Conservation (phyloP, 2,329 filamentous ascomycete genomes). For the Metarhizium robertsii region DNA sequence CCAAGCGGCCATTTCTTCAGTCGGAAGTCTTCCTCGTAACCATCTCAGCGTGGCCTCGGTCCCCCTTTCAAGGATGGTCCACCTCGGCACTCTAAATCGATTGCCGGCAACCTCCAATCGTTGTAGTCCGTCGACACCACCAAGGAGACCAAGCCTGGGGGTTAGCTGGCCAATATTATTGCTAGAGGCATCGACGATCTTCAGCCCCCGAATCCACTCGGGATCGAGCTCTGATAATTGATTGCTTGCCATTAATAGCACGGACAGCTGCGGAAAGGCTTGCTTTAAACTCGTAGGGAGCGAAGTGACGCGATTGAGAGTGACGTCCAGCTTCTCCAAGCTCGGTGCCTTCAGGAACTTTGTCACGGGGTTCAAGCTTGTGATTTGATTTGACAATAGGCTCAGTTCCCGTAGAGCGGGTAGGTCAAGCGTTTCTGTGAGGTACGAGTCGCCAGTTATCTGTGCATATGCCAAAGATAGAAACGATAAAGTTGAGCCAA, state of each 20-base stretch:
- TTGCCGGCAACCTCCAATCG: constrained; percentile 75
- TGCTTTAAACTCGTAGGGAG: constrained; percentile 55
- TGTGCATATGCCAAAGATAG: constrained; percentile 72
- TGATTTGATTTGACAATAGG: constrained; percentile 64
- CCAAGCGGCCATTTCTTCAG: constrained; percentile 49
- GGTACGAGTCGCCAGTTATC: constrained; percentile 53
- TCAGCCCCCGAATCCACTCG: constrained; percentile 63
- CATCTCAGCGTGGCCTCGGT: constrained; percentile 78
- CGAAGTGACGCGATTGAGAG: constrained; percentile 67
- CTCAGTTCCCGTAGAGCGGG: constrained; percentile 70
- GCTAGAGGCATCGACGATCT: constrained; percentile 68
- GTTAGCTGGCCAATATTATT: constrained; percentile 81
- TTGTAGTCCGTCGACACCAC: constrained; percentile 50
- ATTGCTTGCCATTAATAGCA: constrained; percentile 72
- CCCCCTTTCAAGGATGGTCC: constrained; percentile 74
- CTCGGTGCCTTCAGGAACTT: constrained; percentile 61
- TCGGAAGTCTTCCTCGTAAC: constrained; percentile 67
- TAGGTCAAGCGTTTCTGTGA: constrained; percentile 58
- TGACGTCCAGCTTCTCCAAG: constrained; percentile 71
- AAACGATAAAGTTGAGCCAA: constrained; percentile 59
- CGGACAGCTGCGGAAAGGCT: constrained; percentile 59
- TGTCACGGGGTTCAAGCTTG: constrained; percentile 57
- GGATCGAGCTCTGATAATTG: constrained; percentile 64
- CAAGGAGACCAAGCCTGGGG: constrained; percentile 69
- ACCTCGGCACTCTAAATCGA: constrained; percentile 77